Evolutionary conservation across 768 basidiomycete genomes (phyloP).

Genomic region (Hericium erinaceus): DNA sequence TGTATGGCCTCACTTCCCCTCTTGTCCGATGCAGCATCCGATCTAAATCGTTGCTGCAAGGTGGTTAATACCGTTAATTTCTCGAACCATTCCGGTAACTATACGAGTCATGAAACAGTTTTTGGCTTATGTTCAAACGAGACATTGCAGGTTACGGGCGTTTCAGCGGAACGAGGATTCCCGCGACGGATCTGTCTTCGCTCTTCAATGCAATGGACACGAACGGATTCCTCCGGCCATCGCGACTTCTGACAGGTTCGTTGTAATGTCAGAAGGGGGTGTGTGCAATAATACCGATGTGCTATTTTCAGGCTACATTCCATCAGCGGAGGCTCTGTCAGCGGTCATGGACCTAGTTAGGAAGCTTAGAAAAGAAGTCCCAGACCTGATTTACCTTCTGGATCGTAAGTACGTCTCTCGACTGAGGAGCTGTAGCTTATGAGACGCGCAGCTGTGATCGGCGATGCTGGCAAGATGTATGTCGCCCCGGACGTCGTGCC

Average conservation of each 20-base stretch:
- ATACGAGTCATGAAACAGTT: neutral
- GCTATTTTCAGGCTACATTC: conserved; percentile 65
- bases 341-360: conserved; percentile 55
- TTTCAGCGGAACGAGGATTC: conserved; percentile 71
- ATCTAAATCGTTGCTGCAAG: conserved; percentile 26
- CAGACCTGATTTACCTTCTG: conserved; percentile 72
- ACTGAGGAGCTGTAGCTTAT: neutral
- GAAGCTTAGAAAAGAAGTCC: conserved; percentile 48
- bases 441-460: conserved; percentile 72
- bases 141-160: conserved; percentile 65
- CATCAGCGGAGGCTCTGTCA: conserved; percentile 67
- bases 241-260: conserved; percentile 72
- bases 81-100: conserved; percentile 83
- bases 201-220: conserved; percentile 68
- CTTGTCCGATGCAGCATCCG: neutral
- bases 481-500: conserved; percentile 83
- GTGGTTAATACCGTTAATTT: conserved; percentile 90
- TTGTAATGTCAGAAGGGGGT: neutral
- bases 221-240: conserved; percentile 66
- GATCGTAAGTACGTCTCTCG: conserved; percentile 58
- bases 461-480: conserved; percentile 84
- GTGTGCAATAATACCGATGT: neutral
- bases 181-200: conserved; percentile 61
- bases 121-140: neutral
- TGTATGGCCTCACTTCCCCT: conserved; percentile 34